These are phyloP conservation scores for Trichoderma simmonsii DNA, from an alignment of 2,329 filamentous ascomycete genomes.

Conservation along the genomic window DNA sequence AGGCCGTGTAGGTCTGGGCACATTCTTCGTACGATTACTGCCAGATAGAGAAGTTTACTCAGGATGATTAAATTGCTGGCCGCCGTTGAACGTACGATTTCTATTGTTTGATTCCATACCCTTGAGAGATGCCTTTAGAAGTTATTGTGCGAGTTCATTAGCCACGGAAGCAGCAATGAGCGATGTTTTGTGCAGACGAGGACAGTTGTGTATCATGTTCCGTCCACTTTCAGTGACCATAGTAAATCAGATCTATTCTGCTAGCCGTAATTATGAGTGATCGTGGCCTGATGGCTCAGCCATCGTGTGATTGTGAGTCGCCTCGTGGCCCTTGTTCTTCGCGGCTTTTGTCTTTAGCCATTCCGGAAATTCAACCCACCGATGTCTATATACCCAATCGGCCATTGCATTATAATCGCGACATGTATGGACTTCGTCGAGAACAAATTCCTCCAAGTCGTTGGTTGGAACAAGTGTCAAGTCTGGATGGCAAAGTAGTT, in stretches of 20 bases:
- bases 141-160: not conserved
- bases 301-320: not conserved
- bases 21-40: not conserved
- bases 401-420: constrained; percentile 19
- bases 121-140: not conserved
- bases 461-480: constrained; percentile 18
- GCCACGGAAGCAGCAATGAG: not conserved
- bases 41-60: not conserved
- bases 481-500: constrained; percentile 20
- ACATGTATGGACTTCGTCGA: constrained; percentile 19
- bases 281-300: not conserved
- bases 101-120: not conserved
- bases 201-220: not conserved
- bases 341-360: not conserved
- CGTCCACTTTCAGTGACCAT: rapidly evolving
- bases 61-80: not conserved
- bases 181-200: not conserved
- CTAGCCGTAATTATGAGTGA: not conserved
- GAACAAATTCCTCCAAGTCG: constrained; percentile 20
- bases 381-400: constrained; percentile 22
- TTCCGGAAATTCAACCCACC: constrained; percentile 18
- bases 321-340: not conserved
- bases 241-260: not conserved
- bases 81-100: not conserved
- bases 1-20: not conserved